Conservation (phyloP, 2,329 filamentous ascomycete species). For the Aspergillus sp. region DNA sequence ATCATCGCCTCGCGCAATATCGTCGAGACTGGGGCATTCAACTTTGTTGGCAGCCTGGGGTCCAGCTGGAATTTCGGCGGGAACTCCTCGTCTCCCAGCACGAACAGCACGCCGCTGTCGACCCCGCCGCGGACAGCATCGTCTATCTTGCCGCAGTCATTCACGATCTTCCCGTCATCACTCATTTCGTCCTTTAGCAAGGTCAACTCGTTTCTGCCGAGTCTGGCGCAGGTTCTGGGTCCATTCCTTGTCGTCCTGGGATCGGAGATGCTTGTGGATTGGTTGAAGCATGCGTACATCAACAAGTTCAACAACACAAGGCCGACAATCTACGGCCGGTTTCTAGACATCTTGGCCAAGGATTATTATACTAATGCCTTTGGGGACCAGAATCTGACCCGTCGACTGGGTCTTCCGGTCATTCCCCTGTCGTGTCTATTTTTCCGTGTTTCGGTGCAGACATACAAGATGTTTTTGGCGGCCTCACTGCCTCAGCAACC, state of each 20-base stretch:
- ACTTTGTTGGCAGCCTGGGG: slow-evolving; percentile 37
- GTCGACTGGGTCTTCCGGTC: slow-evolving; percentile 80
- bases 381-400: slow-evolving; percentile 78
- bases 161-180: slow-evolving; percentile 64
- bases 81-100: slow-evolving; percentile 23
- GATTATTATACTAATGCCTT: slow-evolving; percentile 98
- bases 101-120: slow-evolving; percentile 45
- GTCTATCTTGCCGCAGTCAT: slow-evolving; percentile 79
- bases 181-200: slow-evolving; percentile 36
- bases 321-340: slow-evolving; percentile 78
- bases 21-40: slow-evolving; percentile 85
- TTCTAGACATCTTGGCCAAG: slow-evolving; percentile 88
- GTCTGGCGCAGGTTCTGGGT: slow-evolving; percentile 69
- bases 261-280: slow-evolving; percentile 94
- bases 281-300: slow-evolving; percentile 95
- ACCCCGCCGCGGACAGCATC: slow-evolving; percentile 50
- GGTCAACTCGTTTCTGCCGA: slow-evolving; percentile 36
- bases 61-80: slow-evolving; percentile 23
- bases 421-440: slow-evolving; percentile 90
- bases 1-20: slow-evolving; percentile 96
- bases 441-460: slow-evolving; percentile 87
- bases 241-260: slow-evolving; percentile 91
- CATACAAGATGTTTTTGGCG: slow-evolving; percentile 95
- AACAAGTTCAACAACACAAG: slow-evolving; percentile 98
- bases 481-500: slow-evolving; percentile 72